These are phyloP conservation scores for Phialocephala subalpina DNA, from an alignment of 2,329 filamentous ascomycete species.

Conservation along the genomic window DNA sequence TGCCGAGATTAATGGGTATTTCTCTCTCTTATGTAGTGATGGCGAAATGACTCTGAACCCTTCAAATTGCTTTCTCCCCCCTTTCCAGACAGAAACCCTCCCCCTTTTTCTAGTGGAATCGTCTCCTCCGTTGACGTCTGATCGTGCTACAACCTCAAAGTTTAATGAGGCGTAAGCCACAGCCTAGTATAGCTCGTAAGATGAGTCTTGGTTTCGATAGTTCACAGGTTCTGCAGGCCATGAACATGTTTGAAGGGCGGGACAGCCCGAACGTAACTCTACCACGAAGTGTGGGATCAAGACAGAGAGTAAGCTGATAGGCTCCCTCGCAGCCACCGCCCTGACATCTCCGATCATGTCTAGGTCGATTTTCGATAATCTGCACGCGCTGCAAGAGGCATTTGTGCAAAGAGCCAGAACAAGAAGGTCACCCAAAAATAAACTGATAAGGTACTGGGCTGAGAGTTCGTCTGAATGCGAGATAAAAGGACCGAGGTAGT, in stretches of 20 bases:
- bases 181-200: neutral
- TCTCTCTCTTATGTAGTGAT: neutral
- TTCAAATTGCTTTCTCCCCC: neutral
- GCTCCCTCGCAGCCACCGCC: neutral
- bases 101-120: neutral
- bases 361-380: neutral
- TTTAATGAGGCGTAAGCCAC: constrained; percentile 7
- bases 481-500: constrained; percentile 2
- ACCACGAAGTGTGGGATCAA: neutral
- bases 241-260: neutral
- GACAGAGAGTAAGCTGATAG: neutral
- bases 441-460: neutral
- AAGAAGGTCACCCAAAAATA: constrained; percentile 1
- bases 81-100: neutral
- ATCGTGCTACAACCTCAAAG: neutral
- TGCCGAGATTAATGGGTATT: neutral
- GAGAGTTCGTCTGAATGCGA: neutral
- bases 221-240: constrained; percentile 4
- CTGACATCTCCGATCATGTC: neutral
- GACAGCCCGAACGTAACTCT: neutral
- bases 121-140: neutral
- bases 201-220: neutral
- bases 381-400: constrained; percentile 2
- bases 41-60: neutral
- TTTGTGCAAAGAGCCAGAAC: neutral